Conservation (phyloP, 495 filamentous ascomycete species). For the Penicillium chermesinum region DNA sequence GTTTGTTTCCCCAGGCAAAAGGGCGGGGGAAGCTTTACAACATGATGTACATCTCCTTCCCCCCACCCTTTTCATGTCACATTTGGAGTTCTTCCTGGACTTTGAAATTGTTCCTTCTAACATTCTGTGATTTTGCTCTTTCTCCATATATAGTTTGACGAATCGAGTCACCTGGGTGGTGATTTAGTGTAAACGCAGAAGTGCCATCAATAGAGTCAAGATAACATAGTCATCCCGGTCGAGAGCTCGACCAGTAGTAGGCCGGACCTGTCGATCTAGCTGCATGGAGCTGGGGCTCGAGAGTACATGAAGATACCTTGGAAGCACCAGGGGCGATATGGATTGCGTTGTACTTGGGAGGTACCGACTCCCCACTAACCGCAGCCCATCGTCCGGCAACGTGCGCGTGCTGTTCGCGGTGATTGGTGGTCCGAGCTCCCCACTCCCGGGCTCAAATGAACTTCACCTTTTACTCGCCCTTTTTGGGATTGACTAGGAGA, state of each 20-base stretch:
- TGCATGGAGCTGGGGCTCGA: background rate
- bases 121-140: background rate
- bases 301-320: background rate
- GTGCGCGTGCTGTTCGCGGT: slow-evolving; percentile 17
- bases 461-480: slow-evolving; percentile 13
- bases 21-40: too few relatives aligned
- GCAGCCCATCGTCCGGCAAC: slow-evolving; percentile 9
- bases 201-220: too few relatives aligned
- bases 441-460: slow-evolving; percentile 17
- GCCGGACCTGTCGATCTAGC: background rate
- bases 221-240: too few relatives aligned
- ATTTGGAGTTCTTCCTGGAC: slow-evolving; percentile 5
- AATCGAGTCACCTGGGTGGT: slow-evolving; percentile 4
- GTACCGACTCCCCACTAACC: background rate
- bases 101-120: background rate
- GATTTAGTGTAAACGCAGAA: too few relatives aligned
- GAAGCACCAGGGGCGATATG: background rate
- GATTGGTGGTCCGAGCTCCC: slow-evolving; percentile 20
- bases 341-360: background rate
- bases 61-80: slow-evolving; percentile 8
- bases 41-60: background rate
- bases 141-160: slow-evolving; percentile 4
- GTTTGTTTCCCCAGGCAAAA: too few relatives aligned
- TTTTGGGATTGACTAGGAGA: slow-evolving; percentile 4
- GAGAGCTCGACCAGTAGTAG: too few relatives aligned